phyloP scores from a whole-genome alignment of 179 eudicot species.

The Gypsophila paniculata region DNA sequence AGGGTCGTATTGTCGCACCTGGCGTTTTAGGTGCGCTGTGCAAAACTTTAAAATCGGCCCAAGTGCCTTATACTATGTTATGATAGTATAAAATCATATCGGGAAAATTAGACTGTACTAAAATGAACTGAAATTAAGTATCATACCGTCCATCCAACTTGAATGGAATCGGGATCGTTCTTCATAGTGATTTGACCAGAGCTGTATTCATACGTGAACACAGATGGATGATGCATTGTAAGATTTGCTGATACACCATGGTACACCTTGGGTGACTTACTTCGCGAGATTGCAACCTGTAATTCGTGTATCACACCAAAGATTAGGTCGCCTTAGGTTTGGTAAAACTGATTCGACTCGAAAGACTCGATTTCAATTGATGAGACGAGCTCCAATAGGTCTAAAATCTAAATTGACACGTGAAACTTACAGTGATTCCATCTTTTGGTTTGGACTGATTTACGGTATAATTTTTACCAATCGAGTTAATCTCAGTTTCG shows the following conservation, averaged over 20 bases:
- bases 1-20: too few species aligned
- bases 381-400: too few species aligned
- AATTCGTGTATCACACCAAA: too few species aligned
- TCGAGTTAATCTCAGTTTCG: not conserved
- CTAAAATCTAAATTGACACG: too few species aligned
- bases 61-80: too few species aligned
- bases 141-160: constrained; percentile 21
- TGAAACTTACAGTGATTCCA: constrained; percentile 15
- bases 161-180: not conserved
- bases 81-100: too few species aligned
- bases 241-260: constrained; percentile 20
- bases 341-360: too few species aligned
- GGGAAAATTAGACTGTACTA: too few species aligned
- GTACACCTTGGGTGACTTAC: not conserved
- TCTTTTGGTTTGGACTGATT: not conserved
- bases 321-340: too few species aligned
- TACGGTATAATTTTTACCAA: not conserved
- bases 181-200: constrained; percentile 12
- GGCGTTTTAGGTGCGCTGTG: too few species aligned
- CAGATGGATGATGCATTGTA: constrained; percentile 6
- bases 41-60: too few species aligned
- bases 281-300: constrained; percentile 18
- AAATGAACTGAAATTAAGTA: not conserved
- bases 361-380: too few species aligned
- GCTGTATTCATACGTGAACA: not conserved